Base-by-base conservation (phyloP, 129 eudicot species). In the Helianthus tuberosus region DNA sequence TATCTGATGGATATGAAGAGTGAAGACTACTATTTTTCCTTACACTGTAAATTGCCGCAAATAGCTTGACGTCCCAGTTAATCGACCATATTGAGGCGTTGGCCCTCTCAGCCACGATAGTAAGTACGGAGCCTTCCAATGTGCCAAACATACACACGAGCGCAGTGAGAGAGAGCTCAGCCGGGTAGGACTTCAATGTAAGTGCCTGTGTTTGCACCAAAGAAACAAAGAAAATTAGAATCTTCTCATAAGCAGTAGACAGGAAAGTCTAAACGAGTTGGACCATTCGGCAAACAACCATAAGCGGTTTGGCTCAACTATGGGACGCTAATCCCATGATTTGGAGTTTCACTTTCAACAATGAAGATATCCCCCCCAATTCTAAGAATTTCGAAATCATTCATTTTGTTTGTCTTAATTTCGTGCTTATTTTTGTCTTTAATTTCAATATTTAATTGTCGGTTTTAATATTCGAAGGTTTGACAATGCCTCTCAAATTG, bases 111-210 rank as follows among this genome's bases (percentile, higher is more conserved):
- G 52, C 69, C 7, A 79, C 47, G 20, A 79, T n/a, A 1, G 83
- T 12, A 29, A 79, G 68, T 54, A 72, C 29, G 7, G 83, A 72
- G n/a, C 74, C 78, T 79, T 79, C 78, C 52, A 79, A 46, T 5
- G 83, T 3, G 5, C 83, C 83, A 68, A 79, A 65, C 83, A 35
- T 64, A 36, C 83, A 79, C n/a, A 79, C 63, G 7, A 79, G 63
- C 35, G 74, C 36, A 3, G 83, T 72, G 7, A 79, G 78, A 13
- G 83, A 64, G 14, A 79, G 69, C 49, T 46, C 69, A 3, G 60
- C 83, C 11, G 78, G 77, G 74, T 72, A 79, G 6, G 53, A 29
- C 54, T 54, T 79, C 59, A 79, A 44, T 16, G 83, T 55, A 59
- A 72, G 35, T 55, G 83, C 83, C 83, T 79, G 32, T 25, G 1